Conservation (phyloP, 345 rosid genomes). For the Citrus mangshanensis region DNA sequence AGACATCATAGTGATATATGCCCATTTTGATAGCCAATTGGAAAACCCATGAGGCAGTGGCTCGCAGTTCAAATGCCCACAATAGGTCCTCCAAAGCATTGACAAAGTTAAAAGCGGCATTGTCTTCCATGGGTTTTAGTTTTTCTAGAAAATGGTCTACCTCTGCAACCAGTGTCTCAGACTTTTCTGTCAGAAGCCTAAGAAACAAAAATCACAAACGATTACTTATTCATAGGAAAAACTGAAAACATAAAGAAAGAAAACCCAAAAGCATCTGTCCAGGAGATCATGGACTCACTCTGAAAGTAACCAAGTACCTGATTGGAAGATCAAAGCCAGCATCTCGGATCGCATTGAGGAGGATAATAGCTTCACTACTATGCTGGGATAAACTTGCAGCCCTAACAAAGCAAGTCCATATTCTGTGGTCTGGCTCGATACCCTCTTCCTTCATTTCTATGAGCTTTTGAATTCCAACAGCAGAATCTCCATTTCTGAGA, state of each 20-base stretch:
- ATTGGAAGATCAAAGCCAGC: conserved; percentile 80
- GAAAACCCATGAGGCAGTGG: conserved; percentile 91
- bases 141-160: conserved; percentile 64
- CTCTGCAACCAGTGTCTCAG: conserved; percentile 56
- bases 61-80: conserved; percentile 94
- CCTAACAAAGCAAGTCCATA: conserved; percentile 95
- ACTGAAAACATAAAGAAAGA: background rate
- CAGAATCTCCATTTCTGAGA: conserved; percentile 66
- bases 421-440: conserved; percentile 75
- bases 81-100: conserved; percentile 82
- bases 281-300: background rate
- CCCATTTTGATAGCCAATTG: conserved; percentile 73
- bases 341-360: conserved; percentile 64
- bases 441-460: conserved; percentile 74
- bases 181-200: conserved; percentile 70
- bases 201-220: conserved; percentile 19
- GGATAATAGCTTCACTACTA: conserved; percentile 53
- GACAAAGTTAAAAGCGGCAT: conserved; percentile 85
- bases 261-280: background rate
- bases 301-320: conserved; percentile 43
- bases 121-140: conserved; percentile 63
- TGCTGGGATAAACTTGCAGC: conserved; percentile 70
- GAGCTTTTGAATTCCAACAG: conserved; percentile 67
- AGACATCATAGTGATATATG: conserved; percentile 66
- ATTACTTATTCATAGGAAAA: background rate